Evolutionary conservation across 208 protist species (phyloP).

Genomic region (Borovskyia barvae): DNA sequence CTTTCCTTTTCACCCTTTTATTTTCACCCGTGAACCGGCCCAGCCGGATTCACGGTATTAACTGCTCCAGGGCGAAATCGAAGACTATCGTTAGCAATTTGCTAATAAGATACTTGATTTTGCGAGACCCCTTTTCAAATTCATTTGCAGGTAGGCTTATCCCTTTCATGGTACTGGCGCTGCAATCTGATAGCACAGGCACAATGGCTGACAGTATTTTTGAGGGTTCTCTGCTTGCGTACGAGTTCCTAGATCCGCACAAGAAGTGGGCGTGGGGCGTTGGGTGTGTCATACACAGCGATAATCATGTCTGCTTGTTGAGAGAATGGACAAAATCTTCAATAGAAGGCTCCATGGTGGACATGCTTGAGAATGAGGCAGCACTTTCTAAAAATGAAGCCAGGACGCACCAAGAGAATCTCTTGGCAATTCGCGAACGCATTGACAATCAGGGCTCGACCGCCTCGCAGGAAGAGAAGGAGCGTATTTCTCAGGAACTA

Average conservation of each 20-base stretch:
- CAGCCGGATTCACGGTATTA: no score
- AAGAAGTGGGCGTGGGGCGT: constrained; percentile 19
- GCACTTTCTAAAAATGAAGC: constrained; percentile 11
- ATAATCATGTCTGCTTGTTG: constrained; percentile 17
- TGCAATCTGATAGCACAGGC: no score
- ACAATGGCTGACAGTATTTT: constrained; percentile 1
- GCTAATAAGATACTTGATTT: no score
- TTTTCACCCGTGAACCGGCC: neutral
- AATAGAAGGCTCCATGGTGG: neutral
- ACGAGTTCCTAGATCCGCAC: constrained; percentile 25
- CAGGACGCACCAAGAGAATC: constrained; percentile 8
- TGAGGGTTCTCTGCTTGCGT: constrained; percentile 16
- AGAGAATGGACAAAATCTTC: constrained; percentile 10
- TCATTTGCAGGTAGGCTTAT: neutral
- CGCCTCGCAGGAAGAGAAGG: constrained; percentile 12
- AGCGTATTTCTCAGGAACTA: constrained; percentile 9
- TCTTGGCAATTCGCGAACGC: constrained; percentile 14
- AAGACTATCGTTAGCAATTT: no score
- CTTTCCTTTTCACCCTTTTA: neutral
- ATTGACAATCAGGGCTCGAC: constrained; percentile 7
- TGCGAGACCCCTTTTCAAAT: no score
- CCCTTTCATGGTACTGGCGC: neutral
- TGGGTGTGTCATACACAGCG: constrained; percentile 6
- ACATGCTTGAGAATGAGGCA: constrained; percentile 9
- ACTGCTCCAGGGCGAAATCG: no score